Percentiles rank a stretch among this genome's conserved stretches.
Conservation (phyloP, 2,329 filamentous ascomycete species). For the Didymella segeticola region DNA sequence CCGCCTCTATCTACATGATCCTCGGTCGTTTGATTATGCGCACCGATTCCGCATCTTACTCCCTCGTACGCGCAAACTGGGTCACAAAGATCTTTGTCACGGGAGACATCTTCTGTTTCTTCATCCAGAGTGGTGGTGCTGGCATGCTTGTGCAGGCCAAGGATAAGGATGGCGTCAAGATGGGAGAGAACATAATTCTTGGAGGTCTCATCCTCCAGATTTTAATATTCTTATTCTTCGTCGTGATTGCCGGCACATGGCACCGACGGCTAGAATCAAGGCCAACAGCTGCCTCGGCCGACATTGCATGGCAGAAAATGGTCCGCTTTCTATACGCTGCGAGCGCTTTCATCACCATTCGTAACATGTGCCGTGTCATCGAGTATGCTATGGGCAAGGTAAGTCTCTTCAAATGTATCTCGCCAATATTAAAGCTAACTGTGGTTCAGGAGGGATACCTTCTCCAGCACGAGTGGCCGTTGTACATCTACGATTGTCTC, state of each 20-base stretch:
- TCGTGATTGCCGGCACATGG: constrained; percentile 58
- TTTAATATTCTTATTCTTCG: constrained; percentile 63
- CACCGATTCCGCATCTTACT: constrained; percentile 52
- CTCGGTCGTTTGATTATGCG: constrained; percentile 52
- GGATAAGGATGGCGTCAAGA: constrained; percentile 31
- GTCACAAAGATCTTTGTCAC: constrained; percentile 63
- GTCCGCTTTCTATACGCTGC: constrained; percentile 49
- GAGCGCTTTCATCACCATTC: constrained; percentile 53
- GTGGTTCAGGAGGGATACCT: constrained; percentile 31
- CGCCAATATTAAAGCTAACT: constrained; percentile 9
- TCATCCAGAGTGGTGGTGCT: constrained; percentile 59
- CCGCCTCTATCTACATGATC: constrained; percentile 57
- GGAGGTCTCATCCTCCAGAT: constrained; percentile 65
- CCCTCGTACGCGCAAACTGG: constrained; percentile 53
- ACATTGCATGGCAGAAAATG: constrained; percentile 45
- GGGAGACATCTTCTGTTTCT: constrained; percentile 62
- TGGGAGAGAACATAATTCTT: constrained; percentile 62
- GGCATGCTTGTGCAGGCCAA: constrained; percentile 49
- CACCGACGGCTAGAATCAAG: constrained; percentile 52
- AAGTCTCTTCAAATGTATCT: background rate
- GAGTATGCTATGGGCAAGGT: constrained; percentile 53
- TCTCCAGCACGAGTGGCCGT: constrained; percentile 33
- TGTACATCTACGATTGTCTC: constrained; percentile 39
- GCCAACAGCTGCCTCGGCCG: constrained; percentile 34
- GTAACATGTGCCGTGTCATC: constrained; percentile 56